Base-by-base conservation (phyloP, 352 stramenopile species). In the Labyrinthula sp. region DNA sequence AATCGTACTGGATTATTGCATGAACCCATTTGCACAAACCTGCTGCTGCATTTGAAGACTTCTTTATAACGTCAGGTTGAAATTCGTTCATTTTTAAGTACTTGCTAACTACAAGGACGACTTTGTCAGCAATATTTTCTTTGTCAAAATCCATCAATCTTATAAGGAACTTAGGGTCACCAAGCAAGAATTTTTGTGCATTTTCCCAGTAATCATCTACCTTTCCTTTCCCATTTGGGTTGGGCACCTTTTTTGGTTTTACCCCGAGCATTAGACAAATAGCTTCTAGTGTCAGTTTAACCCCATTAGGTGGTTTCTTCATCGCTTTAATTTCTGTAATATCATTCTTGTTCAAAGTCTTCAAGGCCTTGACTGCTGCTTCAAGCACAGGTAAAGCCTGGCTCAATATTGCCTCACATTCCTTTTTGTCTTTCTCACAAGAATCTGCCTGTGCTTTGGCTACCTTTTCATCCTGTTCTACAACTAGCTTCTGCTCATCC, bases 321-420 rank as follows among this genome's bases (percentile, higher is more conserved):
- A 93, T 91, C n/a, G 72, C 75, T 59, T 93, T 93, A 33, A 93
- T 81, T 59, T 93, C 82, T 0, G 74, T 83, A 57, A 93, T 92
- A 34, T 92, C 79, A 17, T 65, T 65, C 48, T 91, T 91, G 2
- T 68, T 88, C n/a, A 93, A 65, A 18, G 74, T 89, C 43, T 88
- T 73, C 12, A 93, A 59, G 0, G 80, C 82, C 45, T 78, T 79
- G 7, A 89, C 71, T 0, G 81, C 79, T 37, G 73, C 78, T 45
- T 87, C 77, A 2, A 93, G 59, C 2, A 75, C 79, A 17, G 82
- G 82, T 17, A 92, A 82, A 15, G 80, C 82, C 46, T 89, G 73
- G 0, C 77, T 79, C 6, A 93, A 61, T 34, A 90, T 81, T 0
- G 73, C 71, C 48, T 93, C 76, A 57, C 79, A 92, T 20, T 71